These are phyloP conservation scores for Hanseniaspora uvarum DNA, from an alignment of 1,139 yeast species.

Conservation along the genomic window DNA sequence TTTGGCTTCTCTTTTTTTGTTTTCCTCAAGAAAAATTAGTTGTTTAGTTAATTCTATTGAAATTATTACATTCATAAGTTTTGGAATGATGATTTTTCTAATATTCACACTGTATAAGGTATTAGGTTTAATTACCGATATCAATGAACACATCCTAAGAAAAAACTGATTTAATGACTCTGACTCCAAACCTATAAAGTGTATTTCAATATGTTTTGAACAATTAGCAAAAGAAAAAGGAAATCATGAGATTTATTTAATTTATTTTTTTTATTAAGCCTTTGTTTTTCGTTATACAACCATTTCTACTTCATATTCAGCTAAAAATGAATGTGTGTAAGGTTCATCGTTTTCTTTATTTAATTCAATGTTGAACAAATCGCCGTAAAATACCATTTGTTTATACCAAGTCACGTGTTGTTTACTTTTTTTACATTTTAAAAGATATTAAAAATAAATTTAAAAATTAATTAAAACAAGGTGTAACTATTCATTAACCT, in stretches of 20 bases:
- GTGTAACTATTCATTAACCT: no score
- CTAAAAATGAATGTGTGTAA: no score
- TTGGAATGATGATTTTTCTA: constrained; percentile 27
- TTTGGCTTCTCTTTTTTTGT: neutral
- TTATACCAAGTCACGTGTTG: neutral
- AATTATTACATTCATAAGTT: neutral
- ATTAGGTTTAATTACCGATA: constrained; percentile 26
- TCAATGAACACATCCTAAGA: constrained; percentile 29
- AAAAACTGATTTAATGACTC: constrained; percentile 36
- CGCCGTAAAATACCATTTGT: neutral
- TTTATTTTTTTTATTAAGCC: neutral
- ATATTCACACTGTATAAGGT: constrained; percentile 35
- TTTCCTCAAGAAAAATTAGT: neutral
- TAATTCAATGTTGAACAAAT: no score
- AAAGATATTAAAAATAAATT: neutral
- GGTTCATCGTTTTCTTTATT: neutral
- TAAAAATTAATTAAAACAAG: no score
- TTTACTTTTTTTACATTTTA: neutral
- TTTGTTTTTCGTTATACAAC: no score
- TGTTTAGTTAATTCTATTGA: neutral
- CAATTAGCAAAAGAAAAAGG: neutral
- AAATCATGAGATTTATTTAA: constrained; percentile 5
- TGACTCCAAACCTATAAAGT: constrained; percentile 26
- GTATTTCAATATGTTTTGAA: no score
- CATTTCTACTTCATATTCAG: no score